Base-by-base conservation (phyloP, 2,329 filamentous ascomycete genomes). In the Nigrospora oryzae region DNA sequence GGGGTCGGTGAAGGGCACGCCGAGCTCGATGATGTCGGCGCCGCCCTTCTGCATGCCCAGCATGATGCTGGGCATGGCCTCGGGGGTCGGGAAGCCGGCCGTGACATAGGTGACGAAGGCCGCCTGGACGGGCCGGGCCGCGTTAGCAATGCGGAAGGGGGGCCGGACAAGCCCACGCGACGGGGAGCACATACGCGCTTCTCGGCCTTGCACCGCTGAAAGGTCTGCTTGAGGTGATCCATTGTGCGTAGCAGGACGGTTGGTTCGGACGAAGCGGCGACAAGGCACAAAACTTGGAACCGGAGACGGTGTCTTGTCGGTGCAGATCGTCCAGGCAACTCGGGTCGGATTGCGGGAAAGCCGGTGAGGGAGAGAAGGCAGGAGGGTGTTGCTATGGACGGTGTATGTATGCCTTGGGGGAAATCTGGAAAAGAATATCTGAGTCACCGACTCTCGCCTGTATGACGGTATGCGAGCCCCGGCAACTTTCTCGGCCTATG, bases 71-170 rank as follows among this genome's bases (percentile, higher is more conserved):
- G 89, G 81, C 1, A 89, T 94, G 58, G 87, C 83, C 56, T 86
- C 79, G n/a, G 84, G 74, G 33, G 79, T 86, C 14, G 93, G 93
- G 63, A 83, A 98, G 45, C 93, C 93, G 47, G 91, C 90, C 23
- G 93, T 98, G 61, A 96, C 89, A 74, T 98, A 98, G 28, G 90
- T 90, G 52, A 98, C 88, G 50, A 98, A 77, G 42, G 93, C 91
- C 53, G 87, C 73, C 78, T 93, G 63, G 49, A 6, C 19, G 19
- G 6, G 5, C 59, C n/a, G 19, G 11, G 39, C 34, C 16, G 5
- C 34, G 45, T 51, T 45, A 49, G 51, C 48, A 38, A 23, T 6
- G 6, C 4, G 19, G 19, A 23, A 6, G 36, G 34, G 46, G 39
- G 41, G 43, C 11, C 44, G 46, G 16, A 28, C 17, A n/a, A 23